A percentile compares a stretch with the other conserved stretches of the same genome.
Evolutionary conservation across 2,329 filamentous ascomycete genomes (phyloP).

Genomic region (Fusarium multiceps): DNA sequence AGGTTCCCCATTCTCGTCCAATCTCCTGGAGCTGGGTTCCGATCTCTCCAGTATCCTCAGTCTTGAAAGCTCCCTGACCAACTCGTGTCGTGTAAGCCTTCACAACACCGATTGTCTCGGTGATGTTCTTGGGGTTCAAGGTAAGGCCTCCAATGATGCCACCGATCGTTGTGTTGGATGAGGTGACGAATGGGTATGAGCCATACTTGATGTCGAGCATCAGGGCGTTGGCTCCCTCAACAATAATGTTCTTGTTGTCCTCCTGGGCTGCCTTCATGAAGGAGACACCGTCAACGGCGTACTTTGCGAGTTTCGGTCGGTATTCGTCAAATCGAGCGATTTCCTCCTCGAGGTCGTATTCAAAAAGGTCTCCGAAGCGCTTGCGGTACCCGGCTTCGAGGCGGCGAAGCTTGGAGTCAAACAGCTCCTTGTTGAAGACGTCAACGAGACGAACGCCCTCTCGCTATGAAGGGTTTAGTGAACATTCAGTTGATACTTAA

Average conservation of each 20-base stretch:
- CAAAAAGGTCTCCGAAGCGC: constrained; percentile 8
- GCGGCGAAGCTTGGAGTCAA: constrained; percentile 12
- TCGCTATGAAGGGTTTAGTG: constrained; percentile 1
- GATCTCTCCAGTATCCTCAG: constrained; percentile 11
- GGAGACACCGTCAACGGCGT: background rate
- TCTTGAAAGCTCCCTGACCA: constrained; percentile 11
- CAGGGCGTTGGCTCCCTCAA: constrained; percentile 12
- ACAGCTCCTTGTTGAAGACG: background rate
- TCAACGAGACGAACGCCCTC: constrained; percentile 5
- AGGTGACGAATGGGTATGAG: constrained; percentile 6
- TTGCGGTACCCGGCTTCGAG: constrained; percentile 7
- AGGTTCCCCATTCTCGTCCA: constrained; percentile 3
- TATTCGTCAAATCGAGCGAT: constrained; percentile 12
- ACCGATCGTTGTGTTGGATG: constrained; percentile 5
- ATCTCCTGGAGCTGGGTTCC: constrained; percentile 17
- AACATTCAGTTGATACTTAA: background rate
- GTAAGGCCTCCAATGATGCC: constrained; percentile 10
- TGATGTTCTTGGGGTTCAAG: constrained; percentile 9
- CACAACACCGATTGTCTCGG: constrained; percentile 5
- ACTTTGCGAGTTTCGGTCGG: background rate
- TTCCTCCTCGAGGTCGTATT: constrained; percentile 8
- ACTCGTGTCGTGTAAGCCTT: constrained; percentile 11
- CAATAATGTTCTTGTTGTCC: constrained; percentile 4
- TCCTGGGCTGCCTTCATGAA: constrained; percentile 11
- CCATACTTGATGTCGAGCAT: constrained; percentile 21